Evolutionary conservation across 306 rosid genomes (phyloP).

Genomic region (Cucumis melo): DNA sequence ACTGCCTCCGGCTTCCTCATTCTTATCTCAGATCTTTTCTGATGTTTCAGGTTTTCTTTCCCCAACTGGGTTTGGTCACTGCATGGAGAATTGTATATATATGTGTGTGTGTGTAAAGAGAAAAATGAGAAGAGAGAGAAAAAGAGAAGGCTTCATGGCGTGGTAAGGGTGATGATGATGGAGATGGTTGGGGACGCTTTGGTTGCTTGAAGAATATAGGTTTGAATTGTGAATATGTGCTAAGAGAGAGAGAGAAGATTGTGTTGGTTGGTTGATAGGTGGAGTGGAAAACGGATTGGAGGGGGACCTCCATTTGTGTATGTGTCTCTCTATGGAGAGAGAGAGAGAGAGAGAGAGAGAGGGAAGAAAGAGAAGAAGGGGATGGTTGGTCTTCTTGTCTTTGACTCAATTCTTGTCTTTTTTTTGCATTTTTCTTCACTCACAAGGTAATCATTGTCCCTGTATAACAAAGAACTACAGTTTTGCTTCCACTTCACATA

Average conservation of each 20-base stretch:
- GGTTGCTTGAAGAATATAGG: slow-evolving; percentile 53
- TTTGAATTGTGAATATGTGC: slow-evolving; percentile 3
- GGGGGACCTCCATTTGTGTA: slow-evolving; percentile 74
- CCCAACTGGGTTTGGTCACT: neutral
- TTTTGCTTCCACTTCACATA: slow-evolving; percentile 82
- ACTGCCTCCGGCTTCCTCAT: slow-evolving; percentile 12
- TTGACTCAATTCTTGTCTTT: slow-evolving; percentile 72
- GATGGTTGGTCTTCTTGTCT: slow-evolving; percentile 62
- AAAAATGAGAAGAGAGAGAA: slow-evolving; percentile 14
- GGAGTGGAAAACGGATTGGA: slow-evolving; percentile 99
- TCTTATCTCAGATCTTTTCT: neutral
- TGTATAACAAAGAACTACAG: slow-evolving; percentile 12
- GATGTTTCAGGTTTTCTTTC: neutral
- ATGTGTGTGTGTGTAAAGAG: neutral
- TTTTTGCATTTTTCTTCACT: slow-evolving; percentile 77
- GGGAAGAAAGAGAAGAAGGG: neutral
- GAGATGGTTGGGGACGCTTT: slow-evolving; percentile 28
- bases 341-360: slow-evolving; percentile 10
- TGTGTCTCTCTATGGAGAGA: slow-evolving; percentile 1
- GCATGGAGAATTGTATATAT: slow-evolving; percentile 7
- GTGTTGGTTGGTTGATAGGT: slow-evolving; percentile 82
- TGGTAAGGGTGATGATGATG: slow-evolving; percentile 52
- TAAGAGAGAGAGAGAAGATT: slow-evolving; percentile 14
- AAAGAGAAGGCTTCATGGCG: slow-evolving; percentile 46
- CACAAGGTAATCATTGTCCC: slow-evolving; percentile 73